Evolutionary conservation across 805 yeast species (phyloP), one percentile per base, ranked within the genome.

Genomic region (Kockiozyma suomiensis): DNA sequence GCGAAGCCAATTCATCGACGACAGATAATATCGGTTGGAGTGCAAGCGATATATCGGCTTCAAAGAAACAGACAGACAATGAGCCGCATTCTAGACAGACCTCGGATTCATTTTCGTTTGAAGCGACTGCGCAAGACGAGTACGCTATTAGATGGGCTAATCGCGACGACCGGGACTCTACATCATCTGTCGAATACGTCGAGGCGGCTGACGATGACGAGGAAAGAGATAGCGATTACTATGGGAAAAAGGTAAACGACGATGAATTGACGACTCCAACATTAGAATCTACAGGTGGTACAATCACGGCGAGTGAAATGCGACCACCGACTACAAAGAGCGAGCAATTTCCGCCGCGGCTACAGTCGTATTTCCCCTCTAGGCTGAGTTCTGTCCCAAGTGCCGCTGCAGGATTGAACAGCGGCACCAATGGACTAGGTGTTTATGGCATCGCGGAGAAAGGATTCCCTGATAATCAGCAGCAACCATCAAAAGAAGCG

Each of bases 141-240:
- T 23, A 33, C 30, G 56, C 58, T 3, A 38, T 57, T 13, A 42
- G 35, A 12, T 61, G 65, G 65, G 59, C 58, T 4, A 40, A 33
- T 3, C 49, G 43, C 19, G 23, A 32, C 15, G 53, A 35, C 5
- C 48, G 61, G n/a, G 30, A 57, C 32, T 61, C 65, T 12, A 48
- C 48, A 1, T 58, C 61, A 6, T 61, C 65, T 15, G 37, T 61
- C 13, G 65, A 61, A 38, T 61, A 61, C 30, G 58, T 57, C 32
- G 65, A 61, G 15, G 43, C 30, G 8, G 59, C 47, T 5, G 54
- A 57, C 19, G 62, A 59, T 3, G 59, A 50, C 6, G 40, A 33
- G 5, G 26, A 13, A 8, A 13, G 32, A n/a, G 25, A 37, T 13
- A 7, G 21, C 26, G 37, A 26, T 12, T 42, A 25, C n/a, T n/a